These are phyloP conservation scores for Beauveria sp. DNA, from an alignment of 2,329 filamentous ascomycete genomes.

Conservation along the genomic window DNA sequence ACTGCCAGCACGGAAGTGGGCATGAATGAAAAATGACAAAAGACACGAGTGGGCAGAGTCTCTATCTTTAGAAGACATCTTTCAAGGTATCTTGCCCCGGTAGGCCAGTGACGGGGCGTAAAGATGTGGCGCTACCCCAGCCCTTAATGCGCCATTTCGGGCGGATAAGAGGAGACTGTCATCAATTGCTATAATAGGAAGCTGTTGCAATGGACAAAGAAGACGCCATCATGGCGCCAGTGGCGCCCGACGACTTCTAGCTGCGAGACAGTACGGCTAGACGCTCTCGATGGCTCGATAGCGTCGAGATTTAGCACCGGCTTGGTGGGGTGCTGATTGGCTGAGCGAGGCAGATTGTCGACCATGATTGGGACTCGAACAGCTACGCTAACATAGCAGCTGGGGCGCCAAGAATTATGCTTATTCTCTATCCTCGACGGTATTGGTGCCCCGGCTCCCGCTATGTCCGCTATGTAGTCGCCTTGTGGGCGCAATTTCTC, in stretches of 20 bases:
- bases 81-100: neutral
- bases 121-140: neutral
- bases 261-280: neutral
- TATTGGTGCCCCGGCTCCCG: neutral
- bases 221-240: neutral
- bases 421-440: neutral
- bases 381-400: neutral
- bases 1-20: no score
- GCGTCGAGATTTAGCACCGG: neutral
- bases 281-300: neutral
- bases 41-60: no score
- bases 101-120: neutral
- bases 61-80: no score
- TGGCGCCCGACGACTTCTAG: neutral
- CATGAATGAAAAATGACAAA: no score
- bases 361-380: neutral
- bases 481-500: neutral
- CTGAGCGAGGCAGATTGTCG: neutral
- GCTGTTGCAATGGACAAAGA: neutral
- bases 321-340: neutral
- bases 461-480: no score
- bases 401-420: conserved; percentile 8
- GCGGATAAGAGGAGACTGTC: neutral
- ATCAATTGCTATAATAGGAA: neutral
- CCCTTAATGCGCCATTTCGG: neutral